Conservation (phyloP, 768 basidiomycete species). For the Termitomyces sp. region DNA sequence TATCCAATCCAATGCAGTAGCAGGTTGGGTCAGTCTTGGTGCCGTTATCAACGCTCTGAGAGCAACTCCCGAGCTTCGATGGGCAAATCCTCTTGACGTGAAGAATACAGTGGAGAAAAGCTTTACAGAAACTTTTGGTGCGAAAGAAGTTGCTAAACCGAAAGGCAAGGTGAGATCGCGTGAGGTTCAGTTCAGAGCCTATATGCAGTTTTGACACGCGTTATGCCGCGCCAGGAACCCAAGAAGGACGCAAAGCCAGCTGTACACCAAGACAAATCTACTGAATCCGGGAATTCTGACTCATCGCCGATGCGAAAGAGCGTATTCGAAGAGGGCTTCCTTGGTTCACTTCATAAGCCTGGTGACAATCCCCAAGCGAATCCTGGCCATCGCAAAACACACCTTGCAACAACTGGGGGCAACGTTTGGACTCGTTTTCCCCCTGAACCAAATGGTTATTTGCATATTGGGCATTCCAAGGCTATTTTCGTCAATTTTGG, state of each 20-base stretch:
- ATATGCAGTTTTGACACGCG: background rate
- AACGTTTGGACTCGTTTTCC: constrained; percentile 95
- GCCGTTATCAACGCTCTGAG: constrained; percentile 60
- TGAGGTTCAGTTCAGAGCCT: background rate
- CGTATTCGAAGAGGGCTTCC: constrained; percentile 93
- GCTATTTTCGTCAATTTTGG: constrained; percentile 98
- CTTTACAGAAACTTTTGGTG: constrained; percentile 65
- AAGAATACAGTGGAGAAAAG: constrained; percentile 75
- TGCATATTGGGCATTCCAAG: constrained; percentile 96
- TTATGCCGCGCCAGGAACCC: constrained; percentile 31
- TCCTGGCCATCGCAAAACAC: constrained; percentile 70
- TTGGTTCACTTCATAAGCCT: constrained; percentile 87
- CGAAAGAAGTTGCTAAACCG: constrained; percentile 59
- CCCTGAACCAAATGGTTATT: constrained; percentile 95
- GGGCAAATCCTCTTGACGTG: constrained; percentile 80
- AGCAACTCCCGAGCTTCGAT: constrained; percentile 56
- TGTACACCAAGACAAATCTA: constrained; percentile 24
- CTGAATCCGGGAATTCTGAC: constrained; percentile 23
- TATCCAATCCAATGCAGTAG: constrained; percentile 44
- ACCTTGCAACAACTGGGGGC: constrained; percentile 75
- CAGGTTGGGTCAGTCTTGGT: constrained; percentile 77
- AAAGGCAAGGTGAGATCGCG: constrained; percentile 51
- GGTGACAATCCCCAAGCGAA: constrained; percentile 90
- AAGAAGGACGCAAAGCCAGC: constrained; percentile 39
- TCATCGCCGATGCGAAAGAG: constrained; percentile 42